Evolutionary conservation across 2,329 filamentous ascomycete species (phyloP).

Genomic region (Neodidymelliopsis sp.): DNA sequence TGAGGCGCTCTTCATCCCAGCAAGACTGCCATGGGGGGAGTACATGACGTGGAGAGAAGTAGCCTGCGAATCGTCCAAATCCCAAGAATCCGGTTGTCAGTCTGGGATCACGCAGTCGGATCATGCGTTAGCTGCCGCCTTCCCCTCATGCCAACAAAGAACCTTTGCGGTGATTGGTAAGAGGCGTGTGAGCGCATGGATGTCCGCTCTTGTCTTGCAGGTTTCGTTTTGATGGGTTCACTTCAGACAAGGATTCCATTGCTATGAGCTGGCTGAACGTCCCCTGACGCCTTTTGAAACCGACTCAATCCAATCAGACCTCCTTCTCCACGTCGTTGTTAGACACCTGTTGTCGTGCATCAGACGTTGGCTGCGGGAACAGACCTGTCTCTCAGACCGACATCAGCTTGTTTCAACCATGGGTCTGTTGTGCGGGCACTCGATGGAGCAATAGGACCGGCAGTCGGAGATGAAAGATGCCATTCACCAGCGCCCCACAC

Average conservation of each 20-base stretch:
- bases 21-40: slow-evolving; percentile 2
- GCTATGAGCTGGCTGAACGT: slow-evolving; percentile 1
- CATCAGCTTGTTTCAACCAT: background rate
- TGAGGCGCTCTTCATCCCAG: slow-evolving; percentile 3
- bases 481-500: background rate
- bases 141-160: slow-evolving; percentile 14
- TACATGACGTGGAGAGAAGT: slow-evolving; percentile 16
- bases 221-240: slow-evolving; percentile 4
- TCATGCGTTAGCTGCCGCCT: slow-evolving; percentile 20
- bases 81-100: slow-evolving; percentile 17
- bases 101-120: slow-evolving; percentile 16
- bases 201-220: slow-evolving; percentile 7
- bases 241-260: background rate
- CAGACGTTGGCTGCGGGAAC: slow-evolving; percentile 4
- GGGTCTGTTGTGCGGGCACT: background rate
- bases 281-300: background rate
- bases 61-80: slow-evolving; percentile 15
- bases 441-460: background rate
- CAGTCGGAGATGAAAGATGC: background rate
- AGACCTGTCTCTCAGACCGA: slow-evolving; percentile 4
- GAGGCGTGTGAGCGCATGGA: slow-evolving; percentile 15
- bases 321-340: background rate
- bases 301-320: background rate
- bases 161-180: slow-evolving; percentile 15
- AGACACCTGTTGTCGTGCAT: background rate